phyloP scores from a whole-genome alignment of 2,329 filamentous ascomycete genomes.

The Sarocladiaceae sp. region DNA sequence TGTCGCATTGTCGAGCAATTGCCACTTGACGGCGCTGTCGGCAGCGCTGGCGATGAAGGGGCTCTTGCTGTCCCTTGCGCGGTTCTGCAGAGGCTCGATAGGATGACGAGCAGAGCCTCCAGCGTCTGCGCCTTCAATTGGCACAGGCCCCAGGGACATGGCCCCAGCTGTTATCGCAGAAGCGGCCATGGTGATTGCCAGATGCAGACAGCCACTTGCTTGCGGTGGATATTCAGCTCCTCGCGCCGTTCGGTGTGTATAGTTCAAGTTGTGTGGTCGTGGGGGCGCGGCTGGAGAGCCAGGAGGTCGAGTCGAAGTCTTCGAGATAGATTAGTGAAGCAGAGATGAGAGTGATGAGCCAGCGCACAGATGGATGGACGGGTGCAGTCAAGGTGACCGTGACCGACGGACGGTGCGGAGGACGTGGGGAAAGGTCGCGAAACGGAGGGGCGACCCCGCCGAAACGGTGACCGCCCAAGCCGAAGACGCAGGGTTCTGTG shows the following conservation, averaged over 20 bases:
- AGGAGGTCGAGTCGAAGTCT: too few relatives aligned
- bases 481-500: neutral
- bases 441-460: constrained; percentile 7
- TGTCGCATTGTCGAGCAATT: constrained; percentile 74
- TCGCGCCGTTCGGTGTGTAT: too few relatives aligned
- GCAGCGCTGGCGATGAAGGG: constrained; percentile 65
- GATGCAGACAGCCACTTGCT: neutral
- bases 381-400: neutral
- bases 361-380: too few relatives aligned
- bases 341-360: too few relatives aligned
- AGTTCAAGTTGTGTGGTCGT: too few relatives aligned
- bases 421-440: neutral
- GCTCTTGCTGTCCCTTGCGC: constrained; percentile 33
- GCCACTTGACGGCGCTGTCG: constrained; percentile 84
- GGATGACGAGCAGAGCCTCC: constrained; percentile 6
- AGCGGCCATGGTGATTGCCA: constrained; percentile 27
- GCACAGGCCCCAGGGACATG: constrained; percentile 23
- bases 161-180: constrained; percentile 32
- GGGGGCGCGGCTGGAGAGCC: too few relatives aligned
- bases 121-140: constrained; percentile 16
- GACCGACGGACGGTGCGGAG: constrained; percentile 4
- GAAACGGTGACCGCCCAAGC: constrained; percentile 1
- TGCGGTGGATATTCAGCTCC: too few relatives aligned
- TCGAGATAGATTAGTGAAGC: too few relatives aligned
- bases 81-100: constrained; percentile 26